These are phyloP conservation scores for Trichoderma lentiforme DNA, from an alignment of 2,329 filamentous ascomycete genomes.

Conservation along the genomic window DNA sequence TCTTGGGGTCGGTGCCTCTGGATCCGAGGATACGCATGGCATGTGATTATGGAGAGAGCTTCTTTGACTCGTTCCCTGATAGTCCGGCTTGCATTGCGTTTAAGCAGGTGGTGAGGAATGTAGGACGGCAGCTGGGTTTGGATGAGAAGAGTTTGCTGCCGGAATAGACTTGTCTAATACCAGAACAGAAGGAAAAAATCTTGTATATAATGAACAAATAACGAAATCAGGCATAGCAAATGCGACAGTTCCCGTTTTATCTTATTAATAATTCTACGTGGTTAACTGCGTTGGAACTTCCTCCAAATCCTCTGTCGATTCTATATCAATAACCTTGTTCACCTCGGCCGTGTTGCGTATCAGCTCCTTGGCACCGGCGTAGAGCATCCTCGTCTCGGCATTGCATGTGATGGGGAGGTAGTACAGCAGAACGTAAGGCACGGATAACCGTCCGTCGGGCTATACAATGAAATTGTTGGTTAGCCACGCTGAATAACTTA, in stretches of 20 bases:
- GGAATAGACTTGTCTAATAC: slow-evolving; percentile 26
- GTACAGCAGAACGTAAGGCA: slow-evolving; percentile 92
- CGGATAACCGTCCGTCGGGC: slow-evolving; percentile 78
- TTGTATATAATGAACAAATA: neutral
- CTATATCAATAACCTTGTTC: slow-evolving; percentile 81
- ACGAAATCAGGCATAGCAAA: slow-evolving; percentile 11
- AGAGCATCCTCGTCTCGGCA: slow-evolving; percentile 82
- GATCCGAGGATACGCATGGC: slow-evolving; percentile 95
- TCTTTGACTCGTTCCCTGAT: slow-evolving; percentile 89
- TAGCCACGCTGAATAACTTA: neutral
- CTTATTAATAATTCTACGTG: slow-evolving; percentile 26
- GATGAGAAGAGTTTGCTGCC: slow-evolving; percentile 53
- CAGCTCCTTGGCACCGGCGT: slow-evolving; percentile 92
- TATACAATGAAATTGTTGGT: slow-evolving; percentile 35
- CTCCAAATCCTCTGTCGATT: slow-evolving; percentile 74
- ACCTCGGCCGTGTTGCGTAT: slow-evolving; percentile 92
- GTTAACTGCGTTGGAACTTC: slow-evolving; percentile 68
- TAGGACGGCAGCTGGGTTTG: slow-evolving; percentile 64
- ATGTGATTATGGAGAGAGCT: slow-evolving; percentile 96
- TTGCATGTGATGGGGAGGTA: slow-evolving; percentile 93
- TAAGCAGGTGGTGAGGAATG: slow-evolving; percentile 70
- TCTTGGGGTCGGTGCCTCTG: slow-evolving; percentile 83
- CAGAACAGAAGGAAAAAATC: neutral
- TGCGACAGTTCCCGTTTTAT: neutral
- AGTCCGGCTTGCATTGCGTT: slow-evolving; percentile 86